phyloP scores from a whole-genome alignment of 352 stramenopile genomes.

The Stramenopiles sp. region DNA sequence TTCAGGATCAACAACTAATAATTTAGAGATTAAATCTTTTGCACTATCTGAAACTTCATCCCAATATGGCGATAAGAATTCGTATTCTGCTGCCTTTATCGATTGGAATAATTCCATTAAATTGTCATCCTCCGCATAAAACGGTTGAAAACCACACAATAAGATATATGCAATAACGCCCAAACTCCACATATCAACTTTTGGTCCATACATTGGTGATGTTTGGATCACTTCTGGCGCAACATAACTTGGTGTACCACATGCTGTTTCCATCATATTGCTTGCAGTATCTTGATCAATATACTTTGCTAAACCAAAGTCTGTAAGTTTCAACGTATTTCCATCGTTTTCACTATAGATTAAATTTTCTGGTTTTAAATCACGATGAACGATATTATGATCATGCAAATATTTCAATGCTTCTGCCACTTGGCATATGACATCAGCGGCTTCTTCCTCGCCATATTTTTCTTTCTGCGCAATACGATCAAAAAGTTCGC shows the following conservation, averaged over 20 bases:
- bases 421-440: constrained; percentile 68
- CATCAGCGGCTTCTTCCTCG: constrained; percentile 70
- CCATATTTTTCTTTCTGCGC: constrained; percentile 78
- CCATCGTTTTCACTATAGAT: not conserved
- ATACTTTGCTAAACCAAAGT: constrained; percentile 4
- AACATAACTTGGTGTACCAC: constrained; percentile 16
- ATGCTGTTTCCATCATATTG: not conserved
- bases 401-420: constrained; percentile 75
- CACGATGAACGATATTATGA: constrained; percentile 67
- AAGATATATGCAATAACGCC: constrained; percentile 18
- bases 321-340: constrained; percentile 10
- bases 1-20: constrained; percentile 3
- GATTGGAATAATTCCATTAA: constrained; percentile 12
- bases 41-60: constrained; percentile 41
- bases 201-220: constrained; percentile 5
- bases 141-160: constrained; percentile 17
- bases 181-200: constrained; percentile 12
- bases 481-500: constrained; percentile 85
- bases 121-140: constrained; percentile 15
- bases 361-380: constrained; percentile 18
- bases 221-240: constrained; percentile 15
- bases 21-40: constrained; percentile 23
- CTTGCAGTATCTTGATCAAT: not conserved
- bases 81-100: constrained; percentile 15
- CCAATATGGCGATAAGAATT: constrained; percentile 53